Percentiles rank a stretch among this genome's conserved stretches.
Conservation (phyloP, 2,329 filamentous ascomycete species). For the Microdochium nivale region DNA sequence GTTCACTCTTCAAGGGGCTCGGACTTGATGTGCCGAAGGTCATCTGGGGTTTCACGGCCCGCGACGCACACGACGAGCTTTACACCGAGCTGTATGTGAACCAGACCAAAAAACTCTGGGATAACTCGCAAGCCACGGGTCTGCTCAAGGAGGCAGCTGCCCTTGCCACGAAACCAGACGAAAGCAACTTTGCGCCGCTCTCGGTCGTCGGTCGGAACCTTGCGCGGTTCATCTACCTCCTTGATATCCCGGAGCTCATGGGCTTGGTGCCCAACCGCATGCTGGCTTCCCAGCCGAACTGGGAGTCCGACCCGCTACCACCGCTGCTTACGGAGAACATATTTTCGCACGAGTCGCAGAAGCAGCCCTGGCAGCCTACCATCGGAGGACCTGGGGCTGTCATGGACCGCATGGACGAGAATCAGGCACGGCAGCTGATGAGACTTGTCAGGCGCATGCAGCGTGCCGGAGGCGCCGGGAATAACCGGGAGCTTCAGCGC, state of each 20-base stretch:
- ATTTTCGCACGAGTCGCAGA: constrained; percentile 34
- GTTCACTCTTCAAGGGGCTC: constrained; percentile 69
- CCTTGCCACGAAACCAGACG: constrained; percentile 36
- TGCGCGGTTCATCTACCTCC: constrained; percentile 70
- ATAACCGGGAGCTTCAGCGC: neutral
- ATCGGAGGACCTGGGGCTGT: constrained; percentile 5
- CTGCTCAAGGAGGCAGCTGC: constrained; percentile 64
- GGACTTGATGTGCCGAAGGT: constrained; percentile 69
- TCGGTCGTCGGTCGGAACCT: constrained; percentile 38
- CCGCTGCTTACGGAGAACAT: constrained; percentile 49
- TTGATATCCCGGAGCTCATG: constrained; percentile 65
- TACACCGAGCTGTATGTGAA: constrained; percentile 69
- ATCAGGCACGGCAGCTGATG: neutral
- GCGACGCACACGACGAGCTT: constrained; percentile 56
- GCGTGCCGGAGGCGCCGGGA: neutral
- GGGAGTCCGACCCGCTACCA: constrained; percentile 76
- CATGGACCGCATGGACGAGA: constrained; percentile 1
- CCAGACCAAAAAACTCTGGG: constrained; percentile 78
- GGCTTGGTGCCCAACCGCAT: constrained; percentile 57
- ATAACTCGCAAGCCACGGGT: constrained; percentile 60
- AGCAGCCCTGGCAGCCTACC: constrained; percentile 29
- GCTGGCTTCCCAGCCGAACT: constrained; percentile 56
- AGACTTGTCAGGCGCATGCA: neutral
- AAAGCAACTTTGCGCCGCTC: constrained; percentile 24
- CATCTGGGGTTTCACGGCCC: constrained; percentile 72